These are phyloP conservation scores for Mycena vitilis DNA, from an alignment of 768 basidiomycete species.

Conservation along the genomic window DNA sequence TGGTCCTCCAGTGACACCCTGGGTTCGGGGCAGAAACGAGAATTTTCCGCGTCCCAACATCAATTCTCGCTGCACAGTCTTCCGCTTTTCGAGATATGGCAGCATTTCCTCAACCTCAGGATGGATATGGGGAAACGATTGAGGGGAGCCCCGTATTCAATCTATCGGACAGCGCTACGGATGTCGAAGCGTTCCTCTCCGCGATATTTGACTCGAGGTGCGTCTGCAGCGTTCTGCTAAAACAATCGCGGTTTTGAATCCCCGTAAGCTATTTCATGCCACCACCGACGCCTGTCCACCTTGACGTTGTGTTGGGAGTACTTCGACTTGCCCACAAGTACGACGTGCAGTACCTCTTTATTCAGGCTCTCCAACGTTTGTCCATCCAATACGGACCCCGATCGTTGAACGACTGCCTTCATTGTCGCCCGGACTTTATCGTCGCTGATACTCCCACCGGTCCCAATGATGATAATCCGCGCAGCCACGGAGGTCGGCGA, in stretches of 20 bases:
- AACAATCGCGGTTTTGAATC: neutral
- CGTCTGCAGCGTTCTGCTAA: neutral
- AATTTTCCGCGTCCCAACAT: neutral
- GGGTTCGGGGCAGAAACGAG: neutral
- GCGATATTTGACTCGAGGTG: constrained; percentile 5
- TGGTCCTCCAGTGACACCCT: constrained; percentile 1
- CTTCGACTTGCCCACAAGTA: neutral
- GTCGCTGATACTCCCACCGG: neutral
- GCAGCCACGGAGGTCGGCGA: neutral
- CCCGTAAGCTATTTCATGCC: neutral
- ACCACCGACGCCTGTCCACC: neutral
- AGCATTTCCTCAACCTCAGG: neutral
- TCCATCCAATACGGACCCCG: neutral
- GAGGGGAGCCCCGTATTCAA: neutral
- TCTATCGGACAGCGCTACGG: neutral
- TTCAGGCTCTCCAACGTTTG: neutral
- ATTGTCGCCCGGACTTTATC: neutral
- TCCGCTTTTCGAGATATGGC: neutral
- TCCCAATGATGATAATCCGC: neutral
- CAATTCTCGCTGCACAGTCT: neutral
- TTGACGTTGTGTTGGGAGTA: neutral
- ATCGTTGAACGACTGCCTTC: neutral
- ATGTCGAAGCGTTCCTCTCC: neutral
- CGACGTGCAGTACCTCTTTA: neutral
- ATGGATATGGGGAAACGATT: neutral